These are phyloP conservation scores for Candida boleticola DNA, from an alignment of 805 yeast species.

Conservation along the genomic window DNA sequence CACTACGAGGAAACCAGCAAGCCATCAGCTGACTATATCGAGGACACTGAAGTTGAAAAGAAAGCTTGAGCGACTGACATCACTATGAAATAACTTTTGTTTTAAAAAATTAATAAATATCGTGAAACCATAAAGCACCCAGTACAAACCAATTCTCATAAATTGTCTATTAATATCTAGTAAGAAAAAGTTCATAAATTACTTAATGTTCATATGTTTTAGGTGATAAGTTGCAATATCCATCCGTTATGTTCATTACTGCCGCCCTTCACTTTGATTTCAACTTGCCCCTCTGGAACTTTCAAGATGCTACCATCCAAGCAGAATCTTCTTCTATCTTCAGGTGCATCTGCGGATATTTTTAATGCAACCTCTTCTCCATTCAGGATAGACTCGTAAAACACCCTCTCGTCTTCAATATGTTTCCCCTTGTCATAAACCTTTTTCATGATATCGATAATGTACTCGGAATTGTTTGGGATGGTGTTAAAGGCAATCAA, in stretches of 20 bases:
- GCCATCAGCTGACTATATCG: constrained; percentile 11
- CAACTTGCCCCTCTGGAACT: constrained; percentile 21
- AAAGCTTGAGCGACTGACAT: too few species aligned
- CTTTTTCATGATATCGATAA: constrained; percentile 54
- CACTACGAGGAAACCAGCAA: constrained; percentile 9
- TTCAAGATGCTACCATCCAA: constrained; percentile 59
- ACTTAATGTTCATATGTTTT: not conserved
- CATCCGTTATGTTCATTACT: constrained; percentile 23
- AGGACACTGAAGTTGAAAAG: too few species aligned
- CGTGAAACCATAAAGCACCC: too few species aligned
- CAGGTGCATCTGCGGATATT: constrained; percentile 25
- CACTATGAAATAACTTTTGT: too few species aligned
- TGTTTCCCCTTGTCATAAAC: constrained; percentile 62
- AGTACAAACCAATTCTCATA: too few species aligned
- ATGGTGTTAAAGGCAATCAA: constrained; percentile 43
- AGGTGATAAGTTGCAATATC: constrained; percentile 10
- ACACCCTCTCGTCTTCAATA: constrained; percentile 45
- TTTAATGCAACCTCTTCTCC: constrained; percentile 13
- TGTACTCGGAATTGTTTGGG: constrained; percentile 21
- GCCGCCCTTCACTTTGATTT: constrained; percentile 12
- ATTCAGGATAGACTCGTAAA: constrained; percentile 35
- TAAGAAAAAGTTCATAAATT: constrained; percentile 1
- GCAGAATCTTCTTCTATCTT: constrained; percentile 52
- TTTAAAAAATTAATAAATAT: too few species aligned
- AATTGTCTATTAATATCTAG: too few species aligned